Percentiles rank a stretch among this genome's conserved stretches.
Conservation (phyloP, 805 yeast genomes). For the Citeromyces matritensis region DNA sequence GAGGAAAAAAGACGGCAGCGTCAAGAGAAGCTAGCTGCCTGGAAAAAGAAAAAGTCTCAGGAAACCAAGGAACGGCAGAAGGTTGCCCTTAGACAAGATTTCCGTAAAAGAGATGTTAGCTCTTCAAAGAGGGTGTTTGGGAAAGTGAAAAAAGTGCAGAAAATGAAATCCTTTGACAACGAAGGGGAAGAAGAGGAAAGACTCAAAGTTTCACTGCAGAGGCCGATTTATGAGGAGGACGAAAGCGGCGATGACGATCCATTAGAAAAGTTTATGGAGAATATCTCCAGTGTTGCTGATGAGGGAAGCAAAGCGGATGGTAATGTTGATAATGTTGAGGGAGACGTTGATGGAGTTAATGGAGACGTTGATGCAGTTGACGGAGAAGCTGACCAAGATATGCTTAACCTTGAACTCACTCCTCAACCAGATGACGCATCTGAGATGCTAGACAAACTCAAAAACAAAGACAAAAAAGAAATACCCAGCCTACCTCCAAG, state of each 20-base stretch:
- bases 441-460: constrained; percentile 20
- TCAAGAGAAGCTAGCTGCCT: constrained; percentile 37
- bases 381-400: no score
- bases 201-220: neutral
- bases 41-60: constrained; percentile 41
- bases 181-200: neutral
- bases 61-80: constrained; percentile 3
- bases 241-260: constrained; percentile 9
- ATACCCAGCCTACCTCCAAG: constrained; percentile 32
- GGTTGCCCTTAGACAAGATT: neutral
- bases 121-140: neutral
- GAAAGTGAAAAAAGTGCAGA: neutral
- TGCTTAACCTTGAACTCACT: constrained; percentile 1
- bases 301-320: no score
- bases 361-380: no score
- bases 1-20: constrained; percentile 24
- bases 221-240: neutral
- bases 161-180: neutral
- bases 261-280: constrained; percentile 28
- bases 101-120: neutral
- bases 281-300: constrained; percentile 4
- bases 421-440: constrained; percentile 12
- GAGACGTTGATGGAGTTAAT: no score
- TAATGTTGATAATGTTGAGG: no score
- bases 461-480: constrained; percentile 32